Evolutionary conservation across 192 early-diverging fungal species (phyloP), one percentile per base, ranked within the genome.

Genomic region (Dissophora globulifera): DNA sequence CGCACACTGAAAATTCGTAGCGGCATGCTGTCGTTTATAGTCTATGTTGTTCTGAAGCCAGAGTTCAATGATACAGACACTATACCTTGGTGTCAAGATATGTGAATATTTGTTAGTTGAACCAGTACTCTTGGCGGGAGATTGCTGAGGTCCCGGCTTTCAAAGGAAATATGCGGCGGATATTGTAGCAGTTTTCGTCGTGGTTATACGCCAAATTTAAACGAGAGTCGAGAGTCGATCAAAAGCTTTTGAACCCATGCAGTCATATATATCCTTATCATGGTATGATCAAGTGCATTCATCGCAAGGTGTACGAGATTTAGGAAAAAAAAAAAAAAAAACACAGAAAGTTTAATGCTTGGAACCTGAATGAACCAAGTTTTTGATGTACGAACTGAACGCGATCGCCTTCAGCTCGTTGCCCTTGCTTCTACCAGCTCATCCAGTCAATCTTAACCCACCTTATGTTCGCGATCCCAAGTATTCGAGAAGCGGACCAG

Each of bases 81-180:
- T 9, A 61, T 94, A 93, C 69, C 53, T 97, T 25, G 96, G 96
- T 35, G 96, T 97, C 91, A 98, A 98, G 84, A 93, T 91, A 26
- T 98, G 96, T 79, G 93, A 98, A 80, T 93, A 96, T 78, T 95
- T 95, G n/a, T 79, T 92, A 93, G 58, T 88, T 97, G 87, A 96
- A 95, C 89, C 92, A 93, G 25, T 98, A 98, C 78, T 95, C 94
- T 1, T 98, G 95, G 94, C 90, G 92, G 72, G 94, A 94, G 17
- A 83, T 96, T 58, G 88, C 86, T 58, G 87, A 95, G 52, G 96
- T 98, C 72, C 88, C 83, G 27, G 87, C 93, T 15, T 79, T 93
- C 64, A 85, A 89, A 57, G 96, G 95, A 40, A 98, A 95, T 80
- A 72, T 95, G 27, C 92, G 90, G 54, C 87, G 96, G 17, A 89